Conservation (phyloP, 2,329 filamentous ascomycete genomes). For the Xylariomycetidae sp. region DNA sequence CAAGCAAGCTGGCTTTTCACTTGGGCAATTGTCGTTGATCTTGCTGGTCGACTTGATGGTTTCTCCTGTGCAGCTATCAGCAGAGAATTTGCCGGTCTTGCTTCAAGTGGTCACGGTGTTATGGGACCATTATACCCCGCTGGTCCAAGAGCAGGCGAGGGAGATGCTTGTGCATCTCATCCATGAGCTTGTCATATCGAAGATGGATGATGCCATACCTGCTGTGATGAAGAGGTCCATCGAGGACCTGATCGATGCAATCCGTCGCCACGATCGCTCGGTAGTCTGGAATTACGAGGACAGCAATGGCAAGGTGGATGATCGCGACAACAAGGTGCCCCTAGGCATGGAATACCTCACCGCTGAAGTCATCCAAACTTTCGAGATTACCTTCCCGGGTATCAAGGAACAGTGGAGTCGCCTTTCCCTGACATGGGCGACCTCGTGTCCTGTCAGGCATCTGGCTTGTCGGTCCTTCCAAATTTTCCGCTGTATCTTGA, state of each 20-base stretch:
- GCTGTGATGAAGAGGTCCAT: constrained; percentile 63
- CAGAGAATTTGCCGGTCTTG: constrained; percentile 76
- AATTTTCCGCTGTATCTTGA: constrained; percentile 89
- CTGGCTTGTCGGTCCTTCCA: constrained; percentile 96
- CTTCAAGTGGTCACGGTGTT: constrained; percentile 88
- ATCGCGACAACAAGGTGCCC: constrained; percentile 74
- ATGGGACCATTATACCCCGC: constrained; percentile 94
- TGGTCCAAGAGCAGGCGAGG: constrained; percentile 92
- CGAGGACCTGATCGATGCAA: constrained; percentile 80
- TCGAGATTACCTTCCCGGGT: constrained; percentile 75
- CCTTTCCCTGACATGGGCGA: constrained; percentile 89
- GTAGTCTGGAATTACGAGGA: constrained; percentile 96
- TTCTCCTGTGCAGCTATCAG: constrained; percentile 72
- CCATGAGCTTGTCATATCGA: constrained; percentile 83
- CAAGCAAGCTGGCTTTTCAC: constrained; percentile 86
- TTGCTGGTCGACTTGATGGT: constrained; percentile 95
- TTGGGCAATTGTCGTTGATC: constrained; percentile 89
- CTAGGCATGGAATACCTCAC: constrained; percentile 82
- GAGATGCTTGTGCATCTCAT: constrained; percentile 98
- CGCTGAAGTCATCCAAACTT: constrained; percentile 74
- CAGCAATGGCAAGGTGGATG: constrained; percentile 71
- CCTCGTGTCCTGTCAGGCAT: constrained; percentile 90
- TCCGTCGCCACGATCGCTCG: constrained; percentile 74
- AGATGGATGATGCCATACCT: constrained; percentile 64
- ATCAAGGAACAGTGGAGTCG: constrained; percentile 90